Percentiles rank a stretch among this genome's conserved stretches.
These are phyloP conservation scores for Tetrahymena thermophila DNA, from an alignment of 73 alveolate species.

Conservation along the genomic window DNA sequence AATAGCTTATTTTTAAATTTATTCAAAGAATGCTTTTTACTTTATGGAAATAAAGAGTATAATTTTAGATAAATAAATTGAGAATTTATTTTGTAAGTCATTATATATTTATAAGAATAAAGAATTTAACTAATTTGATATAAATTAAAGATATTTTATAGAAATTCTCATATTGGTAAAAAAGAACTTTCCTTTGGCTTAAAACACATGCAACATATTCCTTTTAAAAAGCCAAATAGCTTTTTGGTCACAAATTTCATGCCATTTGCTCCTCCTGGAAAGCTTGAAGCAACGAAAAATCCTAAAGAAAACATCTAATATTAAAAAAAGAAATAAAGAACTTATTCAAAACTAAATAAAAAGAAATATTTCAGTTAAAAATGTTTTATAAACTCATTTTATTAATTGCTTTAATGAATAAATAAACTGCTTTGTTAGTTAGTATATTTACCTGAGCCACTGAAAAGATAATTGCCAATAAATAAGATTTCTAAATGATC, in stretches of 20 bases:
- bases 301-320: slow-evolving; percentile 21
- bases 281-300: slow-evolving; percentile 24
- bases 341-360: too few species aligned
- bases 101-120: too few species aligned
- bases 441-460: background rate
- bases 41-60: too few species aligned
- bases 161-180: background rate
- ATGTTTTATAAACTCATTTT: background rate
- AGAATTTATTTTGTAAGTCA: background rate
- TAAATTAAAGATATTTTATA: background rate
- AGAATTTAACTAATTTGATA: background rate
- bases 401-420: too few species aligned
- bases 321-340: too few species aligned
- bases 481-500: background rate
- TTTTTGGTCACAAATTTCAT: slow-evolving; percentile 31
- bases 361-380: background rate
- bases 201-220: background rate
- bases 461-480: slow-evolving; percentile 14
- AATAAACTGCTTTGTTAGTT: too few species aligned
- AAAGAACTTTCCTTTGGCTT: slow-evolving; percentile 5
- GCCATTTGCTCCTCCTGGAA: slow-evolving; percentile 42
- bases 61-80: too few species aligned
- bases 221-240: slow-evolving; percentile 1
- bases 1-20: too few species aligned
- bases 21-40: too few species aligned